Conservation (phyloP, 2,329 filamentous ascomycete species). For the Alternaria infectoria region DNA sequence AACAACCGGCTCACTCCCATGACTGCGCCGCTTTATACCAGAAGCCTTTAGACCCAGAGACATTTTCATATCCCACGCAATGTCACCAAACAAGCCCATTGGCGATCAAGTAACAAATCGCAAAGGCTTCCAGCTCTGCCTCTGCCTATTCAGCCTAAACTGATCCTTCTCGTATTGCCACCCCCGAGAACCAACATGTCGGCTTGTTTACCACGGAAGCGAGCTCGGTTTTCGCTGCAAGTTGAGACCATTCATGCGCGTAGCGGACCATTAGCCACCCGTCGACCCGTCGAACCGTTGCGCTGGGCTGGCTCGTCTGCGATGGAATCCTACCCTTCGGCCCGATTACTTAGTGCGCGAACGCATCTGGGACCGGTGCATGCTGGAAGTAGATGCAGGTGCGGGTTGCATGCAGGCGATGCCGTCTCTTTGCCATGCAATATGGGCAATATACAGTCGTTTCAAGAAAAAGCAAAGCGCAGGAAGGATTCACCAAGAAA, state of each 20-base stretch:
- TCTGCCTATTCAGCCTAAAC: not conserved
- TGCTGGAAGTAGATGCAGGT: not conserved
- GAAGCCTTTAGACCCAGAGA: not conserved
- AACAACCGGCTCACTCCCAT: not conserved
- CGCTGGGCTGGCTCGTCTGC: not conserved
- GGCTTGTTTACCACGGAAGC: not conserved
- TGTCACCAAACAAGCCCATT: not conserved
- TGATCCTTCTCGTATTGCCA: not conserved
- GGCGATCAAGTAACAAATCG: not conserved
- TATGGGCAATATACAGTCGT: not conserved
- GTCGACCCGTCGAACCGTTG: not conserved
- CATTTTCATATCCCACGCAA: not conserved
- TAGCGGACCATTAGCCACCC: not conserved
- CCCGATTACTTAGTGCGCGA: not conserved
- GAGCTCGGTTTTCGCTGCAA: not conserved
- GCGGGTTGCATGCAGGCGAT: not conserved
- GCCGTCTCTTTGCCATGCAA: not conserved
- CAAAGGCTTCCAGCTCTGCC: not conserved
- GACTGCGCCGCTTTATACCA: not conserved
- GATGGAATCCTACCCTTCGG: not conserved
- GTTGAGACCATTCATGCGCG: not conserved
- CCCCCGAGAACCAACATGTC: not conserved
- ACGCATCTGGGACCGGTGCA: not conserved
- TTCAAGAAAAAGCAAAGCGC: not conserved
- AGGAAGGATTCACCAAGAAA: not conserved